phyloP scores from a whole-genome alignment of 176 grass and related monocot genomes.

The Carex kokanica region DNA sequence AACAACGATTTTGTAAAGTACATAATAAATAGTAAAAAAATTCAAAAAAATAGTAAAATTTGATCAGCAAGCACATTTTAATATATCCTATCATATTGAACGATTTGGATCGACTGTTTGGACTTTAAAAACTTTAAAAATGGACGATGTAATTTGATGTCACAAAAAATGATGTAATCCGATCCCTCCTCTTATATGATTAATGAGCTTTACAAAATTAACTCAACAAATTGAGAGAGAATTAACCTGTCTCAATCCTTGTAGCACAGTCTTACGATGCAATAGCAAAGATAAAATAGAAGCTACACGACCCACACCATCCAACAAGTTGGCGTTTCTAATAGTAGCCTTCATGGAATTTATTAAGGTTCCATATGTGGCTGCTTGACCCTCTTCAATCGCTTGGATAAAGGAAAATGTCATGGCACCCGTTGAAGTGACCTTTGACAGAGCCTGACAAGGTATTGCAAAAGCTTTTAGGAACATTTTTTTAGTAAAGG shows the following conservation, averaged over 20 bases:
- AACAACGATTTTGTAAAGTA: too few species aligned
- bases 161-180: too few species aligned
- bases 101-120: too few species aligned
- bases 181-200: too few species aligned
- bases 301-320: slow-evolving; percentile 49
- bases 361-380: slow-evolving; percentile 86
- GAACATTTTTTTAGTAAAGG: neutral
- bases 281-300: slow-evolving; percentile 76
- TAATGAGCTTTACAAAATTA: neutral
- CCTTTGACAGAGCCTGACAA: slow-evolving; percentile 76
- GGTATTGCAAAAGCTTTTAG: neutral
- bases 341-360: slow-evolving; percentile 85
- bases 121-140: too few species aligned
- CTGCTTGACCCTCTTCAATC: slow-evolving; percentile 63
- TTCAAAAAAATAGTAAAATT: too few species aligned
- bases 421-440: slow-evolving; percentile 96
- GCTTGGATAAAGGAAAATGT: slow-evolving; percentile 99
- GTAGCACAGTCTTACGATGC: slow-evolving; percentile 46
- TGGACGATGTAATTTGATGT: too few species aligned
- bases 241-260: slow-evolving; percentile 76
- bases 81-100: too few species aligned
- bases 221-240: neutral
- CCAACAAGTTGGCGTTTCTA: slow-evolving; percentile 46
- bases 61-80: too few species aligned
- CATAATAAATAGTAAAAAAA: too few species aligned